Conservation (phyloP, 1,284 basidiomycete genomes). For the Pseudozyma hubeiensis region DNA sequence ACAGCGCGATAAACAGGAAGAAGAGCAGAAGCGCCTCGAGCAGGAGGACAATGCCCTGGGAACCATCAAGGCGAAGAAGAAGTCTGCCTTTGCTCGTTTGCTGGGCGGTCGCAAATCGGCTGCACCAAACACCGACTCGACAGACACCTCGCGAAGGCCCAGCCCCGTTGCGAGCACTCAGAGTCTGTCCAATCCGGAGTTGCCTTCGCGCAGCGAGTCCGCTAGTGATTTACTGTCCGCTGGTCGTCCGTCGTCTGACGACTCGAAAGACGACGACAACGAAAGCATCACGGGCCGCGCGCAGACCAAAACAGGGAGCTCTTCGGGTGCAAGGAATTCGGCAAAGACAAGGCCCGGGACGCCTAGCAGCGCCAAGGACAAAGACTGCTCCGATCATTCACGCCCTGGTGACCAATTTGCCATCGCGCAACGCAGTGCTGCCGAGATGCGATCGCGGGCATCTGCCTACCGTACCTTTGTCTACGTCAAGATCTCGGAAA, state of each 20-base stretch:
- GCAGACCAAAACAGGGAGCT: constrained; percentile 3
- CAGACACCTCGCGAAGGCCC: constrained; percentile 6
- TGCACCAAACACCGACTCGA: constrained; percentile 6
- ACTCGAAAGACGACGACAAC: constrained; percentile 28
- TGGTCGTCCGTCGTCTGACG: constrained; percentile 26
- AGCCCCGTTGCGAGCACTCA: constrained; percentile 23
- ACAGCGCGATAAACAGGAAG: constrained; percentile 46
- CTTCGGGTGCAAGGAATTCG: constrained; percentile 10
- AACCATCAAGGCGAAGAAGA: constrained; percentile 28
- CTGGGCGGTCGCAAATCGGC: constrained; percentile 27
- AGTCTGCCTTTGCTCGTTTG: constrained; percentile 46
- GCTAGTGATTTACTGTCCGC: constrained; percentile 17
- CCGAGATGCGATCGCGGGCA: constrained; percentile 71
- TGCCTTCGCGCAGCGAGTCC: constrained; percentile 12
- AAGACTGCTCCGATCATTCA: constrained; percentile 17
- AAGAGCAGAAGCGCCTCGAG: constrained; percentile 41
- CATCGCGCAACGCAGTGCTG: constrained; percentile 59
- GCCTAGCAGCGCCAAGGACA: constrained; percentile 22
- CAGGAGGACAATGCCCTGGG: constrained; percentile 14
- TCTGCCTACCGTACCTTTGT: constrained; percentile 77
- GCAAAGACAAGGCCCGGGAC: constrained; percentile 31
- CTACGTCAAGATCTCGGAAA: constrained; percentile 81
- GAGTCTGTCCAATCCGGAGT: constrained; percentile 4
- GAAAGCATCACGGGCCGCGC: constrained; percentile 18
- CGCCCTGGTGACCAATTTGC: constrained; percentile 39